Evolutionary conservation across 208 protist genomes (phyloP).

Genomic region (Trichomonas gallinae): DNA sequence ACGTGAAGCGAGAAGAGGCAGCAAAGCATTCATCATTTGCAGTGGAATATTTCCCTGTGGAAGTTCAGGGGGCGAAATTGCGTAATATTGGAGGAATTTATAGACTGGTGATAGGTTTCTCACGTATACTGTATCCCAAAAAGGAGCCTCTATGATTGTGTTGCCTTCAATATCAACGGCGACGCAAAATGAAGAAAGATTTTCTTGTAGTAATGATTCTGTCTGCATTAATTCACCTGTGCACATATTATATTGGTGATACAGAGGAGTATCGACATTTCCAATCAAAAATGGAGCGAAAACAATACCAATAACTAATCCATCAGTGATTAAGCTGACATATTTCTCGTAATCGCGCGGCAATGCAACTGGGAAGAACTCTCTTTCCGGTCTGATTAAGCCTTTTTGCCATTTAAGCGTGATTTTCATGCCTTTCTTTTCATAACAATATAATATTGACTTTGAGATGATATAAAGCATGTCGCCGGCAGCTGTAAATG

Average conservation of each 20-base stretch:
- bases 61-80: background rate
- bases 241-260: background rate
- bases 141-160: background rate
- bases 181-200: background rate
- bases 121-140: background rate
- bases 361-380: background rate
- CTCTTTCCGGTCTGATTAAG: background rate
- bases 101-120: background rate
- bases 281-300: background rate
- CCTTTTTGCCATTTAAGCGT: background rate
- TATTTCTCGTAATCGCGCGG: background rate
- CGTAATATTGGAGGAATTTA: background rate
- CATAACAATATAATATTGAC: background rate
- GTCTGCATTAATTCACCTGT: background rate
- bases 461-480: background rate
- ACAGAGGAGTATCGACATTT: background rate
- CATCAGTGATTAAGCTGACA: background rate
- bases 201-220: background rate
- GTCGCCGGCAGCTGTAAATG: background rate
- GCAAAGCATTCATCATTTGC: background rate
- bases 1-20: background rate
- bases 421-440: background rate
- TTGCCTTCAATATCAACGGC: background rate
- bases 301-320: background rate
- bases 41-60: background rate